Percentiles rank a stretch among this genome's conserved stretches.
These are phyloP conservation scores for Cucumis hystrix DNA, from an alignment of 306 rosid species.

Conservation along the genomic window DNA sequence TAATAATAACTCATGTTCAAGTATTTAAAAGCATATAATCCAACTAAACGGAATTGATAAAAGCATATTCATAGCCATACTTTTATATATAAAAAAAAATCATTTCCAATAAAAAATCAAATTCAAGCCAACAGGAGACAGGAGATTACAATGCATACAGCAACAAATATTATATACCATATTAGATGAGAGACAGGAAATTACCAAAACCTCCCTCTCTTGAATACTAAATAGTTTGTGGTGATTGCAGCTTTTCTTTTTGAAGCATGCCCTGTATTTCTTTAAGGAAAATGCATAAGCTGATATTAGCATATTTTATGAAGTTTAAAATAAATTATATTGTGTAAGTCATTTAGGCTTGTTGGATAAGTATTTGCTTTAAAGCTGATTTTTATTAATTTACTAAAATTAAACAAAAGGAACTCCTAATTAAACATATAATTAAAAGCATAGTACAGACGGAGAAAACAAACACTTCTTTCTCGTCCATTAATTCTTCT, in stretches of 20 bases:
- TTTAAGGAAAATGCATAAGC: slow-evolving; percentile 14
- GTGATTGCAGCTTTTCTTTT: slow-evolving; percentile 54
- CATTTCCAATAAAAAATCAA: no score
- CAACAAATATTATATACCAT: neutral
- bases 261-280: slow-evolving; percentile 37
- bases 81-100: neutral
- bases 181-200: slow-evolving; percentile 1
- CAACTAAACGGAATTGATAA: neutral
- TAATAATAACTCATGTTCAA: no score
- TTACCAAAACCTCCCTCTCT: slow-evolving; percentile 70
- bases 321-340: neutral
- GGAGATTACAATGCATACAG: neutral
- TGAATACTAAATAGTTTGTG: slow-evolving; percentile 35
- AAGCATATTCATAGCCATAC: neutral
- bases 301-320: slow-evolving; percentile 13
- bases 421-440: no score
- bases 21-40: neutral
- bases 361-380: no score
- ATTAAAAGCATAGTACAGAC: no score
- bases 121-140: neutral
- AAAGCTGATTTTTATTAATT: no score
- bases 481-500: no score
- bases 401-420: no score
- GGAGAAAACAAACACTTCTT: no score
- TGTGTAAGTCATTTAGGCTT: neutral